A percentile compares a stretch with the other conserved stretches of the same genome.
Evolutionary conservation across 164 flowering plant species (phyloP).

Genomic region (Kalanchoe fedtschenkoi): DNA sequence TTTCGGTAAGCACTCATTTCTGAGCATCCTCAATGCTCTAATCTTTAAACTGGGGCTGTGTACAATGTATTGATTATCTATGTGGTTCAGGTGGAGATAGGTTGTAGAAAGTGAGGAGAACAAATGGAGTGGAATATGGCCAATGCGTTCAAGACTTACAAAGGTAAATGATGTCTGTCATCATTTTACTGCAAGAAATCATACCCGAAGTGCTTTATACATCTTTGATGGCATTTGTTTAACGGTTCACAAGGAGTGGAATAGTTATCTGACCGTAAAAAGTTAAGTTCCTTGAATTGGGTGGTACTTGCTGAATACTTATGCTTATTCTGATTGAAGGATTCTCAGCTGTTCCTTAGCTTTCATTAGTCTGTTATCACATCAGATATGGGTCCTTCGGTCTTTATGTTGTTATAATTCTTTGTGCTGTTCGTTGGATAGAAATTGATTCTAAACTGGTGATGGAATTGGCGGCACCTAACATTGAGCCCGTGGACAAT

Average conservation of each 20-base stretch:
- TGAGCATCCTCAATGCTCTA: neutral
- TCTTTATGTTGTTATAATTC: slow-evolving; percentile 3
- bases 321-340: no score
- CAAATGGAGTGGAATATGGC: slow-evolving; percentile 64
- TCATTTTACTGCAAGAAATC: neutral
- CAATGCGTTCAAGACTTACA: slow-evolving; percentile 40
- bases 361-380: neutral
- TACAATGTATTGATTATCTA: neutral
- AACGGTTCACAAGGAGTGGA: no score
- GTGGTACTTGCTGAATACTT: no score
- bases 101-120: neutral
- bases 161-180: slow-evolving; percentile 31
- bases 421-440: slow-evolving; percentile 14
- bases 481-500: slow-evolving; percentile 43
- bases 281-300: no score
- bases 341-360: neutral
- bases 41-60: neutral
- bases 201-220: neutral
- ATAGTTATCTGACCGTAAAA: no score
- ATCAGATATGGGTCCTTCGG: neutral
- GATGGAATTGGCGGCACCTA: slow-evolving; percentile 57
- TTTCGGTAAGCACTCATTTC: no score
- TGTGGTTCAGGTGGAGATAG: neutral
- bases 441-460: slow-evolving; percentile 68
- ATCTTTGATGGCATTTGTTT: neutral